Evolutionary conservation across 805 yeast species (phyloP).

Genomic region (Starmera pachycereana): DNA sequence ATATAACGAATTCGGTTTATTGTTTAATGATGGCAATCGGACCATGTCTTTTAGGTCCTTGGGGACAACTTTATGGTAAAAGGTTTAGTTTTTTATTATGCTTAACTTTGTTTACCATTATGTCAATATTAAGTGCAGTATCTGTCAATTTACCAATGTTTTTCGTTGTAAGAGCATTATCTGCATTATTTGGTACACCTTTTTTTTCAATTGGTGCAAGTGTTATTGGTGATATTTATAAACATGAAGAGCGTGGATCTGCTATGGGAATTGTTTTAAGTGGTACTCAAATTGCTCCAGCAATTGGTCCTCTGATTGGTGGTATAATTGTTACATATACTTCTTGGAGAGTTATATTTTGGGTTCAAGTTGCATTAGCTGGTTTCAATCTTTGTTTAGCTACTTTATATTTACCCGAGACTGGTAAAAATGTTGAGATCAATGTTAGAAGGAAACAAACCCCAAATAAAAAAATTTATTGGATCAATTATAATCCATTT

Average conservation of each 20-base stretch:
- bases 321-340: slow-evolving; percentile 41
- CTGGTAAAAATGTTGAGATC: slow-evolving; percentile 24
- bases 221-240: slow-evolving; percentile 39
- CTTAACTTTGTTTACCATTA: slow-evolving; percentile 20
- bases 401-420: slow-evolving; percentile 35
- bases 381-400: slow-evolving; percentile 24
- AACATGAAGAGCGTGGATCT: slow-evolving; percentile 39
- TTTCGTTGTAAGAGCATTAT: slow-evolving; percentile 36
- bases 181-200: slow-evolving; percentile 46
- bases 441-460: slow-evolving; percentile 16
- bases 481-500: slow-evolving; percentile 35
- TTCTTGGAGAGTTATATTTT: slow-evolving; percentile 44
- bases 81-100: slow-evolving; percentile 34
- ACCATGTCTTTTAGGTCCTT: slow-evolving; percentile 39
- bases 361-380: slow-evolving; percentile 36
- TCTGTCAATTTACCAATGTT: slow-evolving; percentile 45
- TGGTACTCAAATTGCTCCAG: slow-evolving; percentile 46
- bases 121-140: slow-evolving; percentile 29
- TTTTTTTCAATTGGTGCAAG: slow-evolving; percentile 45
- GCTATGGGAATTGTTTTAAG: slow-evolving; percentile 38
- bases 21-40: slow-evolving; percentile 42
- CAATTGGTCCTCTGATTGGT: slow-evolving; percentile 42
- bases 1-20: slow-evolving; percentile 39
- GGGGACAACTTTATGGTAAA: slow-evolving; percentile 44
- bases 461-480: slow-evolving; percentile 28